A percentile compares a stretch with the other conserved stretches of the same genome.
Evolutionary conservation across 768 basidiomycete species (phyloP).

Genomic region (Boletus rubroflammeus): DNA sequence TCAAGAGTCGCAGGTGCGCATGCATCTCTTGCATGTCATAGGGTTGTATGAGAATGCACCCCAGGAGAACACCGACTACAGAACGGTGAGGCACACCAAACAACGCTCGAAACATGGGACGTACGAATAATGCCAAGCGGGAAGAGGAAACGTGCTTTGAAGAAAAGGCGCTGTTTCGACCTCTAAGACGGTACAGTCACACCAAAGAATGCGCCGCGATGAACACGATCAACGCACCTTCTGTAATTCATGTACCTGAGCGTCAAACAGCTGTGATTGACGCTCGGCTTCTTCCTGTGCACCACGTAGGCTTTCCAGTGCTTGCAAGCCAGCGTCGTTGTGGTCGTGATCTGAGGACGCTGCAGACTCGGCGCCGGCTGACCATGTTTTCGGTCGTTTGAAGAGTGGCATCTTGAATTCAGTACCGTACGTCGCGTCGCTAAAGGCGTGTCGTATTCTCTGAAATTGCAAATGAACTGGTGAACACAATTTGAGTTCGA

Average conservation of each 20-base stretch:
- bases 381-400: conserved; percentile 34
- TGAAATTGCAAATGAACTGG: neutral
- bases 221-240: conserved; percentile 8
- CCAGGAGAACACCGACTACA: conserved; percentile 63
- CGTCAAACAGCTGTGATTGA: conserved; percentile 23
- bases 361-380: conserved; percentile 9
- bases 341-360: conserved; percentile 13
- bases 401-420: conserved; percentile 29
- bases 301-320: conserved; percentile 1
- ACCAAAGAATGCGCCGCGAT: neutral
- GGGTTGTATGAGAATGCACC: conserved; percentile 63
- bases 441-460: neutral
- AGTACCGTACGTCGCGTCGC: neutral
- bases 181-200: conserved; percentile 7
- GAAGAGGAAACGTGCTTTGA: conserved; percentile 56
- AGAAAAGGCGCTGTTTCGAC: conserved; percentile 18
- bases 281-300: conserved; percentile 22
- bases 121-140: conserved; percentile 61
- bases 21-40: conserved; percentile 67
- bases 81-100: conserved; percentile 1
- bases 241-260: conserved; percentile 26
- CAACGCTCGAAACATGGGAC: conserved; percentile 23
- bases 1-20: conserved; percentile 57
- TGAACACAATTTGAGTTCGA: neutral
- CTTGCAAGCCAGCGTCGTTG: neutral